Percentiles rank a stretch among this genome's conserved stretches.
These are phyloP conservation scores for Mikania micrantha DNA, from an alignment of 129 eudicot genomes.

Conservation along the genomic window DNA sequence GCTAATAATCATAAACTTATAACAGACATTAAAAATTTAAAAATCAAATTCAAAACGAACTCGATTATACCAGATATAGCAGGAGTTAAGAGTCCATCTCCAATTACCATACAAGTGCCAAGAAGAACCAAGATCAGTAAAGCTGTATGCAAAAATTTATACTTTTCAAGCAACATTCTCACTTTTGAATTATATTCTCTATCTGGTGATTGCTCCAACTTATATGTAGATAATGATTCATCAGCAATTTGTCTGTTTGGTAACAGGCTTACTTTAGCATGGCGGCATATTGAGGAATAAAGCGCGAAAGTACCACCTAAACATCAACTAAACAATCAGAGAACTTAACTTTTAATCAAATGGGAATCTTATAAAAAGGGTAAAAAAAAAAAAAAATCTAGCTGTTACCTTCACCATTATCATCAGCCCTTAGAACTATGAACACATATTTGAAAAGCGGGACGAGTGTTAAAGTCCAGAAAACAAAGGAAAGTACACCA, in stretches of 20 bases:
- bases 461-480: constrained; percentile 78
- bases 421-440: constrained; percentile 77
- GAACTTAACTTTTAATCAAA: background rate
- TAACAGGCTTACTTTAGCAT: constrained; percentile 79
- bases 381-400: background rate
- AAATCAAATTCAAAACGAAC: background rate
- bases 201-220: constrained; percentile 60
- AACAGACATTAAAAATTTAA: too few species aligned
- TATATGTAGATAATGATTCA: constrained; percentile 67
- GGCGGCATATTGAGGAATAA: constrained; percentile 72
- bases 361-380: background rate
- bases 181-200: constrained; percentile 45
- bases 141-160: constrained; percentile 67
- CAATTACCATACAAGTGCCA: constrained; percentile 88
- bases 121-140: constrained; percentile 73
- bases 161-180: constrained; percentile 63
- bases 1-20: background rate
- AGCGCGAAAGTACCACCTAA: constrained; percentile 86
- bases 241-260: constrained; percentile 77
- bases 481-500: constrained; percentile 75
- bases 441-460: constrained; percentile 80
- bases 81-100: constrained; percentile 82
- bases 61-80: constrained; percentile 58
- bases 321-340: constrained; percentile 1
- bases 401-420: constrained; percentile 67